phyloP scores from a whole-genome alignment of 2,329 filamentous ascomycete genomes.

The Sporothrix pallida region DNA sequence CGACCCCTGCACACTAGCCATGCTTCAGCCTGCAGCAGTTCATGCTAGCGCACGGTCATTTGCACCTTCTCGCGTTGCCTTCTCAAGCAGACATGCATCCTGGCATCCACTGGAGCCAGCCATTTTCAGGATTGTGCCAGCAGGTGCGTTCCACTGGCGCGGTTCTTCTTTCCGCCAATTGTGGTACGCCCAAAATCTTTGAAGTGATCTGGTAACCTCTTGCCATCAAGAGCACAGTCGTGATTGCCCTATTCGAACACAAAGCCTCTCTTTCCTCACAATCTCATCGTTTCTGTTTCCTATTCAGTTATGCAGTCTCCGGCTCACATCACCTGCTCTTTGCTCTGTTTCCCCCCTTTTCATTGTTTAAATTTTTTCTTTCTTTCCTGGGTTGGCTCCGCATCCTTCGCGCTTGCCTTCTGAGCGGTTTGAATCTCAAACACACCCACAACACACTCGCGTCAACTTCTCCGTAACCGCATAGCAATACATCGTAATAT shows the following conservation, averaged over 20 bases:
- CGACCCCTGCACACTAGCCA: conserved; percentile 15
- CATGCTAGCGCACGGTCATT: conserved; percentile 31
- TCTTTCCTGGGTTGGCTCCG: not conserved
- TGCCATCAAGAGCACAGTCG: conserved; percentile 1
- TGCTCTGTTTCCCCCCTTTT: not conserved
- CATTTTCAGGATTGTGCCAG: not conserved
- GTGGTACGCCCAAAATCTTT: not conserved
- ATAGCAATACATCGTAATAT: not conserved
- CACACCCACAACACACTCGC: not conserved
- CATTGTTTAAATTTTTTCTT: not conserved
- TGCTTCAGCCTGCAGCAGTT: conserved; percentile 27
- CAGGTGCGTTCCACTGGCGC: conserved; percentile 22
- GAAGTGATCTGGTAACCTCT: not conserved
- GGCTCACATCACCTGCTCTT: not conserved
- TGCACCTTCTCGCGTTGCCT: conserved; percentile 8
- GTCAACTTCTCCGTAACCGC: not conserved
- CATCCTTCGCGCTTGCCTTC: conserved; percentile 17
- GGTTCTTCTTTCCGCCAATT: conserved; percentile 6
- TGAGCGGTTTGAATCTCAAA: conserved; percentile 9
- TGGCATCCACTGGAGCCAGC: not conserved
- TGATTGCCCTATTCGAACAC: not conserved
- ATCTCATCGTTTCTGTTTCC: not conserved
- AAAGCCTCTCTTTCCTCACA: not conserved
- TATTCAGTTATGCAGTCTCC: not conserved
- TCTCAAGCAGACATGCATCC: conserved; percentile 4